A percentile compares a stretch with the other conserved stretches of the same genome.
Evolutionary conservation across 1,284 basidiomycete genomes (phyloP).

Genomic region (Mrakiaceae sp.): DNA sequence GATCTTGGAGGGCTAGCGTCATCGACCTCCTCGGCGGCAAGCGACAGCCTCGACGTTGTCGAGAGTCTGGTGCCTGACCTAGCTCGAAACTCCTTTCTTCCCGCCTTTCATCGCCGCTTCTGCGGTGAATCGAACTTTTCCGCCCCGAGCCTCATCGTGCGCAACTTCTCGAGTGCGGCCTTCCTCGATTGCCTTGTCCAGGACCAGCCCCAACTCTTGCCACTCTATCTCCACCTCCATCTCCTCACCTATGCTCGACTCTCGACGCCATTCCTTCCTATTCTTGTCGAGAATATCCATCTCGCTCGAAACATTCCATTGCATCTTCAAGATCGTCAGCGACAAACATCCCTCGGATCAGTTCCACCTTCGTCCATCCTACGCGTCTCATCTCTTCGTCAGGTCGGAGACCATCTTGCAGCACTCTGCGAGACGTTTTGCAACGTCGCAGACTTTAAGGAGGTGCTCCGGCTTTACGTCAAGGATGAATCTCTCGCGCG

Average conservation of each 20-base stretch:
- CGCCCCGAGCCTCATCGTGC: background rate
- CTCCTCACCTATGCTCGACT: background rate
- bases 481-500: too few relatives aligned
- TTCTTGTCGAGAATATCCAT: too few relatives aligned
- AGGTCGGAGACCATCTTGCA: background rate
- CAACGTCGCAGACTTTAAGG: too few relatives aligned
- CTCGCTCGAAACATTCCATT: background rate
- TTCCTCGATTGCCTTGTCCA: slow-evolving; percentile 13
- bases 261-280: too few relatives aligned
- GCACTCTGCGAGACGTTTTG: too few relatives aligned
- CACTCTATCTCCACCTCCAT: slow-evolving; percentile 8
- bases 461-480: too few relatives aligned
- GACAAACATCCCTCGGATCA: background rate
- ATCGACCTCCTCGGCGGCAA: background rate
- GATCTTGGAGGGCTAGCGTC: slow-evolving; percentile 3
- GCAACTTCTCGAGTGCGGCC: background rate
- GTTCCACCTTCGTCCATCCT: background rate
- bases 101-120: slow-evolving; percentile 7
- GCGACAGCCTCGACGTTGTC: background rate
- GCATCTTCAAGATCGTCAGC: background rate
- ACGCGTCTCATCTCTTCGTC: slow-evolving; percentile 20
- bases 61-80: background rate
- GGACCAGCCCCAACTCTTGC: slow-evolving; percentile 11
- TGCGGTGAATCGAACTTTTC: background rate
- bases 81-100: slow-evolving; percentile 5